A percentile compares a stretch with the other conserved stretches of the same genome.
These are phyloP conservation scores for Backusella tarrabulga DNA, from an alignment of 192 early-diverging fungal genomes.

Conservation along the genomic window DNA sequence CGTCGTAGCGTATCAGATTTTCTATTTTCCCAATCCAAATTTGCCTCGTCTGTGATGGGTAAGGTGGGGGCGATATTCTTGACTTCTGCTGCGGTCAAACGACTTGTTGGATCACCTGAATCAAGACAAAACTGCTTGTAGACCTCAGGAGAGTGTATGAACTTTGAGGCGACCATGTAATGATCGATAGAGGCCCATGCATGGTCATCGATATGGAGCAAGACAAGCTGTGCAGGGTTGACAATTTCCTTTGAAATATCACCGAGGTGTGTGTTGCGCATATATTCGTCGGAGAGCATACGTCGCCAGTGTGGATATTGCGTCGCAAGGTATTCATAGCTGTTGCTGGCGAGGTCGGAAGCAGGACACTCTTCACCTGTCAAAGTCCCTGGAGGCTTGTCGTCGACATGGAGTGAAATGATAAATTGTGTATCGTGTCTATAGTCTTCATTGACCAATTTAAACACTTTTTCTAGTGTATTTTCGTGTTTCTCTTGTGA, in stretches of 20 bases:
- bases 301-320: conserved; percentile 27
- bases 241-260: background rate
- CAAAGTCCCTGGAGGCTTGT: conserved; percentile 24
- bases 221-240: background rate
- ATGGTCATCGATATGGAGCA: conserved; percentile 26
- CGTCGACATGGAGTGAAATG: background rate
- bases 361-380: conserved; percentile 21
- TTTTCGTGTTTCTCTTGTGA: conserved; percentile 1
- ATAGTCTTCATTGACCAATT: conserved; percentile 12
- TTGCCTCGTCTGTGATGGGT: conserved; percentile 4
- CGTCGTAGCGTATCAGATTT: conserved; percentile 6
- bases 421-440: background rate
- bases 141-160: conserved; percentile 1
- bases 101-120: conserved; percentile 16
- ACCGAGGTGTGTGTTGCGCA: conserved; percentile 23
- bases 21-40: conserved; percentile 8
- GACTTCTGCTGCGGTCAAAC: conserved; percentile 1
- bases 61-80: background rate
- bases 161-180: conserved; percentile 16
- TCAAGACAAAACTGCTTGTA: conserved; percentile 15
- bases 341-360: conserved; percentile 16
- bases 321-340: conserved; percentile 1
- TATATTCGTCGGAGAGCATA: conserved; percentile 27
- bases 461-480: background rate
- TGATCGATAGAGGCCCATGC: conserved; percentile 31